These are phyloP conservation scores for Colletotrichum sp. DNA, from an alignment of 2,329 filamentous ascomycete genomes.

Conservation along the genomic window DNA sequence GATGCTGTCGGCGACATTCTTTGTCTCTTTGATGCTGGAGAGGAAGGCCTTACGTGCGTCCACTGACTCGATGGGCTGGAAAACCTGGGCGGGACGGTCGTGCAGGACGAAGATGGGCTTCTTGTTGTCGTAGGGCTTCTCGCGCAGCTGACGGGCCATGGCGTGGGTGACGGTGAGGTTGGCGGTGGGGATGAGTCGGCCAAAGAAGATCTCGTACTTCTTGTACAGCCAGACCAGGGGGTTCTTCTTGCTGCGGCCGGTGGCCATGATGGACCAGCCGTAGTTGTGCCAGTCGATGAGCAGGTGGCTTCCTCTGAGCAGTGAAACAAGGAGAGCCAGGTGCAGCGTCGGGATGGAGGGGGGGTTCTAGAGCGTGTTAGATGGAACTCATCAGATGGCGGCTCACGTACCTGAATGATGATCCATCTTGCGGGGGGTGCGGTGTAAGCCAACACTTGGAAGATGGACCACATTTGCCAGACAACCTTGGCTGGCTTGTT, in stretches of 20 bases:
- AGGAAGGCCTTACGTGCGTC: slow-evolving; percentile 63
- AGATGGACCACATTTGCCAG: slow-evolving; percentile 77
- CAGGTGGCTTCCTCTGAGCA: slow-evolving; percentile 78
- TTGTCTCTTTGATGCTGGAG: slow-evolving; percentile 66
- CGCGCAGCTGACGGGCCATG: slow-evolving; percentile 76
- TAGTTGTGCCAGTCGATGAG: slow-evolving; percentile 99
- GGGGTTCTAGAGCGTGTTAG: slow-evolving; percentile 68
- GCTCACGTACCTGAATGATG: slow-evolving; percentile 70
- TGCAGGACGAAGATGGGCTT: slow-evolving; percentile 75
- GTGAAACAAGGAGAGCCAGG: slow-evolving; percentile 73
- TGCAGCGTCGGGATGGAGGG: slow-evolving; percentile 91
- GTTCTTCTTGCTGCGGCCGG: slow-evolving; percentile 61
- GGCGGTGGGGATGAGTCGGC: slow-evolving; percentile 67
- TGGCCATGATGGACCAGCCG: slow-evolving; percentile 87
- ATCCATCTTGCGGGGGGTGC: slow-evolving; percentile 82
- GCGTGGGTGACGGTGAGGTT: slow-evolving; percentile 90
- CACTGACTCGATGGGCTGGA: slow-evolving; percentile 67
- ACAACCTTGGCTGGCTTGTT: slow-evolving; percentile 84
- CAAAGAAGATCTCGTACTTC: slow-evolving; percentile 77
- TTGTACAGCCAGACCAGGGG: slow-evolving; percentile 79
- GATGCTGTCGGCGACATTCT: slow-evolving; percentile 62
- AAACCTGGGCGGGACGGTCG: slow-evolving; percentile 83
- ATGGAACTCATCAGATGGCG: not conserved
- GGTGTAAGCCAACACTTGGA: slow-evolving; percentile 73
- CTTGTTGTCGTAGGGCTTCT: slow-evolving; percentile 66